These are phyloP conservation scores for Saccharomycopsis malanga DNA, from an alignment of 805 yeast genomes.

Conservation along the genomic window DNA sequence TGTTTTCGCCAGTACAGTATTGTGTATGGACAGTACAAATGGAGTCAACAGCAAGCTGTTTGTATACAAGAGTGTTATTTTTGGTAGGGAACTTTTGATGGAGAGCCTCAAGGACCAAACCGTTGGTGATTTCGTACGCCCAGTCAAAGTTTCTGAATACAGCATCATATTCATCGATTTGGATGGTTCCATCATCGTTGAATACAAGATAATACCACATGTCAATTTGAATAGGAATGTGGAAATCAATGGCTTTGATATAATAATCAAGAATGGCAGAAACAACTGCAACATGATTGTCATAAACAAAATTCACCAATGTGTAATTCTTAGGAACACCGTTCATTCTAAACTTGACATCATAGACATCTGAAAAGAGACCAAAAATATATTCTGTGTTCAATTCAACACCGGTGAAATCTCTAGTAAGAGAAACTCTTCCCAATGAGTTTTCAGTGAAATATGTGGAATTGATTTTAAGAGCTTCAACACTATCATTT, in stretches of 20 bases:
- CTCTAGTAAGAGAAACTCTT: constrained; percentile 24
- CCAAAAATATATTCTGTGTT: constrained; percentile 27
- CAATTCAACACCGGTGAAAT: constrained; percentile 24
- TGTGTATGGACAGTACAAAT: constrained; percentile 23
- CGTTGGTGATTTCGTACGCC: constrained; percentile 17
- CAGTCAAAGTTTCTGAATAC: constrained; percentile 23
- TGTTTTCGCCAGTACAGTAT: constrained; percentile 23
- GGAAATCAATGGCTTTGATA: constrained; percentile 17
- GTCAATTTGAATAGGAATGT: constrained; percentile 23
- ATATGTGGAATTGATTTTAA: constrained; percentile 23
- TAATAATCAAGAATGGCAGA: constrained; percentile 19
- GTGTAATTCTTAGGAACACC: constrained; percentile 21
- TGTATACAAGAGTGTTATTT: constrained; percentile 6
- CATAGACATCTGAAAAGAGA: constrained; percentile 20
- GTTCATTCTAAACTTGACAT: constrained; percentile 19
- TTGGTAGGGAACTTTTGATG: constrained; percentile 6
- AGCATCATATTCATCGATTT: constrained; percentile 23
- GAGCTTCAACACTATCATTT: constrained; percentile 20
- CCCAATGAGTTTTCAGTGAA: constrained; percentile 24
- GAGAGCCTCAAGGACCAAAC: constrained; percentile 11
- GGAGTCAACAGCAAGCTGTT: constrained; percentile 19
- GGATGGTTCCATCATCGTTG: constrained; percentile 16
- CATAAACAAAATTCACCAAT: constrained; percentile 19
- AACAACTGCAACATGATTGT: constrained; percentile 20
- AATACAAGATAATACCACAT: constrained; percentile 12